Base-by-base conservation (phyloP, 257 asterid genomes). In the Capsicum rhomboideum region DNA sequence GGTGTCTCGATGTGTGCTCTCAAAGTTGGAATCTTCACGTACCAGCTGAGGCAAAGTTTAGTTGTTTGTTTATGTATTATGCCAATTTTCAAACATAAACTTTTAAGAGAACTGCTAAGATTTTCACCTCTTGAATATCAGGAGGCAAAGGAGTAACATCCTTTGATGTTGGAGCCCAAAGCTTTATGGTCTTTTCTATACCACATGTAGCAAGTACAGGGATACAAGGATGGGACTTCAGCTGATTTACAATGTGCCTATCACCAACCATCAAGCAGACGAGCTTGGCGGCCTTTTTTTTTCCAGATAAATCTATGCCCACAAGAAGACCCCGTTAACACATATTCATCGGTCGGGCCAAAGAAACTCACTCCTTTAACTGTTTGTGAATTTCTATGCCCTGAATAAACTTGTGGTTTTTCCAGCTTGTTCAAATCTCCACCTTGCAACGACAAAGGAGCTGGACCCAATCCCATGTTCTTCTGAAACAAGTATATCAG, bases 121-220 rank as follows among this genome's bases (percentile, higher is more conserved):
- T 40, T 56, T 26, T 91, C 54, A 93, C 97, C 98, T 95, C 91
- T 52, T 88, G 83, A 79, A 86, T 86, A 77, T 90, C 82, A 26
- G 63, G 90, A 18, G 98, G 98, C 77, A 95, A 86, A 82, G 96
- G 94, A 69, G 37, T 80, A 56, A 85, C 40, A 86, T 59, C 94
- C 31, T 86, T 78, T 12, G 97, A 91, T 18, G 94, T 88, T 8
- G 97, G 94, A 29, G 92, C 85, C 98, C 97, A 94, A 11, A 94
- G 82, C 89, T 92, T 94, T 82, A 92, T 84, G 82, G 21, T 91
- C 78, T 90, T 93, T 78, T 92, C 97, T 50, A 93, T 71, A 78
- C 98, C 97, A 87, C 93, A 92, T 46, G 95, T 90, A 82, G 97
- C 98, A 79, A 94, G 91, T 40, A 93, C 85, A 12, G 98, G 95